Evolutionary conservation across 257 asterid species (phyloP), one percentile per base, ranked within the genome.

Genomic region (Lycium ferocissimum): DNA sequence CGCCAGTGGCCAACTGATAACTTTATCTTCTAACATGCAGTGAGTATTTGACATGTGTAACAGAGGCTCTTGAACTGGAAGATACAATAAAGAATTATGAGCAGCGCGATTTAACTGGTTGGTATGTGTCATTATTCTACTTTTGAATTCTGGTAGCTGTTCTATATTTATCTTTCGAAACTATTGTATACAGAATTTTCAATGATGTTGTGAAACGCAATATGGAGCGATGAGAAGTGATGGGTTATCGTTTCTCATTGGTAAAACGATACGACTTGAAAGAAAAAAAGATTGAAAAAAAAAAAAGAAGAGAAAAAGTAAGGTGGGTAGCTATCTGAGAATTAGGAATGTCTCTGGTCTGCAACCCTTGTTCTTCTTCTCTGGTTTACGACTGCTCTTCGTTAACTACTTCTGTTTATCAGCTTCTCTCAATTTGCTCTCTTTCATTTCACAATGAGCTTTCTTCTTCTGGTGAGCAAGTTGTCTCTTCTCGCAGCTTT

Each of bases 61-160:
- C 90, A n/a, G 98, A 97, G 94, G 98, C 98, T 85, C 97, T 97
- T 89, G 98, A 97, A 85, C 88, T 97, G 89, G 99, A 97, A 89
- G 99, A 97, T 87, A 94, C 98, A 61, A 89, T 95, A 80, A 95
- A 91, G 94, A 97, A 95, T 87, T 94, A 93, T 83, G 99, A 95
- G 86, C 92, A 98, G 57, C 96, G 98, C 75, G 75, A 81, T 85
- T 85, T 91, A 66, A 95, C 96, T 88, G 98, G 98, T 93, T 97
- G 99, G 99, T 97, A 88, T 83, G 98, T 84, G 49, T 56, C 47
- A 35, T 67, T 84, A 87, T 75, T 88, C 70, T 89, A 13, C 57
- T 82, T 85, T 82, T 79, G 84, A 81, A 58, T 84, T 83, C 15
- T 87, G 65, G 61, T 67, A 13, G 79, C 81, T 58, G 65, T 37